Base-by-base conservation (phyloP, 2,329 filamentous ascomycete species). In the Penicillium hordei region DNA sequence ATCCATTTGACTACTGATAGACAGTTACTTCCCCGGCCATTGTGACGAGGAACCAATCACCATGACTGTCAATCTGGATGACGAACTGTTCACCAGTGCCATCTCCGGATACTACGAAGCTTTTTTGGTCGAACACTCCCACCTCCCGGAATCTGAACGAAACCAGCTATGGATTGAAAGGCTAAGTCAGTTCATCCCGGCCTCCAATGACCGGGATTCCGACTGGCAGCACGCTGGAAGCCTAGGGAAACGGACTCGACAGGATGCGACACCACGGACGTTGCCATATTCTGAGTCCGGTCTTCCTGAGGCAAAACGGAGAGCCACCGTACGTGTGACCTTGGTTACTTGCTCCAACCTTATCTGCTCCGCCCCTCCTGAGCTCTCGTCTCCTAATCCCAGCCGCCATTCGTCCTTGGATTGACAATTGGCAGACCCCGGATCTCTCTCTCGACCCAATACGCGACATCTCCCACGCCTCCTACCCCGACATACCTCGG, bases 281-380 rank as follows among this genome's bases (percentile, higher is more conserved):
- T 61, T 74, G 53, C 71, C 75, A 36, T 49, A 49, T 59, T 66
- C 67, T 67, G 70, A 68, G 67, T 72, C 72, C 70, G 70, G 70
- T 70, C 68, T 70, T 61, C 74, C 69, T 51, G 68, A 67, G 68
- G 70, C 73, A 54, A 78, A 78, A 70, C 75, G 76, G 70, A 74
- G 75, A 74, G 75, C 74, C 71, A 76, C 72, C 74, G 76, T 78
- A 78, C 69, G 76, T 67, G 60, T 76, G 66, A 70, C 71, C 71
- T 71, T 72, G 68, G 73, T 72, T 69, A 68, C 71, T 72, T 75
- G 66, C 67, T 74, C 65, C 65, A 67, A 62, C 63, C 63, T 67
- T 60, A 61, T 60, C 61, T 62, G 57, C 59, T 63, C 55, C 63
- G 56, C 52, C 59, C 67, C 62, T 60, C 62, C 55, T 52, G 62